A percentile compares a stretch with the other conserved stretches of the same genome.
phyloP scores from a whole-genome alignment of 2,329 filamentous ascomycete genomes.

The Penicillium digitatum region DNA sequence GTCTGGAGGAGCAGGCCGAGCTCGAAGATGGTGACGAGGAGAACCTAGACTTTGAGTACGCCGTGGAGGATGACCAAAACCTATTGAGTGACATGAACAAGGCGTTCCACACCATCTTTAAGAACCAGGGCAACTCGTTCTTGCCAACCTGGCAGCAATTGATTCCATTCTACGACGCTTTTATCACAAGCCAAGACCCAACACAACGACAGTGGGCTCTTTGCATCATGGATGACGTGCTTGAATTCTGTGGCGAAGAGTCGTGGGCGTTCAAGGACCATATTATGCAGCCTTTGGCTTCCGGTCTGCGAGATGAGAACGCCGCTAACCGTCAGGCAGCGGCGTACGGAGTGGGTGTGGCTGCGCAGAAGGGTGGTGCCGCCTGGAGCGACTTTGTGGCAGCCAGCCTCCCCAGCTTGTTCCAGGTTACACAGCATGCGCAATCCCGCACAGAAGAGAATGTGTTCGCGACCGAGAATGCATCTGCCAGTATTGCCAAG shows the following conservation, averaged over 20 bases:
- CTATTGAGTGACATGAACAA: conserved; percentile 99
- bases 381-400: conserved; percentile 85
- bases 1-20: conserved; percentile 78
- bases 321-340: conserved; percentile 93
- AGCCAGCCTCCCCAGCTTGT: conserved; percentile 72
- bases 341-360: conserved; percentile 91
- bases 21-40: conserved; percentile 88
- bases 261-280: conserved; percentile 81
- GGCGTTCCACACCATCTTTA: conserved; percentile 98
- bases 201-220: conserved; percentile 98
- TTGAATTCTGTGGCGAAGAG: conserved; percentile 90
- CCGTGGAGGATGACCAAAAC: conserved; percentile 95
- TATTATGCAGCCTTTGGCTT: conserved; percentile 80
- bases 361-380: conserved; percentile 83
- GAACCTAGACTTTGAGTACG: conserved; percentile 78
- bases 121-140: conserved; percentile 84
- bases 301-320: conserved; percentile 78
- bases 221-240: conserved; percentile 96
- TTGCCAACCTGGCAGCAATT: conserved; percentile 83
- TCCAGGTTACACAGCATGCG: conserved; percentile 75
- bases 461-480: conserved; percentile 95
- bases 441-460: conserved; percentile 88
- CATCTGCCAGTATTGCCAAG: conserved; percentile 93
- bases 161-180: conserved; percentile 77
- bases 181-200: conserved; percentile 74